Conservation (phyloP, 2,329 filamentous ascomycete species). For the Aspergillus costaricaensis region DNA sequence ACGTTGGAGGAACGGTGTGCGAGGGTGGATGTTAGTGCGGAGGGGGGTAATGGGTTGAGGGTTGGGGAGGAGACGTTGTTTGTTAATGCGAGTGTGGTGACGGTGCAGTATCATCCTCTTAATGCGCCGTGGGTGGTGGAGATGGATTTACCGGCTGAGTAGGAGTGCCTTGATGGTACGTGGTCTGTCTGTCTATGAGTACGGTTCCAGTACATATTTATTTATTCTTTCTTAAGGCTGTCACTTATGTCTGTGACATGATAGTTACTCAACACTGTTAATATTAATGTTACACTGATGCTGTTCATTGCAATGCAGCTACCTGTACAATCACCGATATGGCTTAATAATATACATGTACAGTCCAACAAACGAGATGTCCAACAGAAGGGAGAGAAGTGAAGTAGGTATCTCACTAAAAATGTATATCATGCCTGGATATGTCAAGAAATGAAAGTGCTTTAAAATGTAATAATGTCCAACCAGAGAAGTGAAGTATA, state of each 20-base stretch:
- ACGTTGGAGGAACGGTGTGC: conserved; percentile 36
- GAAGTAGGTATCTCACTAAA: conserved; percentile 10
- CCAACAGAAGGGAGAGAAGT: neutral
- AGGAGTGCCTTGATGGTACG: neutral
- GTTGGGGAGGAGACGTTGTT: conserved; percentile 57
- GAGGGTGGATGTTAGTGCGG: conserved; percentile 37
- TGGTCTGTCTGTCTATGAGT: no score
- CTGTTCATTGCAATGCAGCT: neutral
- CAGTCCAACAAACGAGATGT: neutral
- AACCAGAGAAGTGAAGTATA: conserved; percentile 11
- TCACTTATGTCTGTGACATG: no score
- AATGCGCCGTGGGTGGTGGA: conserved; percentile 61
- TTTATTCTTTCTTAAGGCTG: no score
- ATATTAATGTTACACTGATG: no score
- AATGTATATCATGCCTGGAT: conserved; percentile 6
- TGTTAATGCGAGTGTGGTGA: conserved; percentile 61
- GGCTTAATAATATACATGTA: neutral
- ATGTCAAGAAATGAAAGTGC: conserved; percentile 10
- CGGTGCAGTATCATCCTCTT: conserved; percentile 48
- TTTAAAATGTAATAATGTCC: conserved; percentile 8
- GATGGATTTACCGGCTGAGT: conserved; percentile 47
- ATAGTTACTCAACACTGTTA: no score
- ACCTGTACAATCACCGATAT: neutral
- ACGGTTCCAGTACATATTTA: no score
- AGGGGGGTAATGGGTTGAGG: conserved; percentile 33